These are phyloP conservation scores for Xylaria venustula DNA, from an alignment of 495 filamentous ascomycete species.

Conservation along the genomic window DNA sequence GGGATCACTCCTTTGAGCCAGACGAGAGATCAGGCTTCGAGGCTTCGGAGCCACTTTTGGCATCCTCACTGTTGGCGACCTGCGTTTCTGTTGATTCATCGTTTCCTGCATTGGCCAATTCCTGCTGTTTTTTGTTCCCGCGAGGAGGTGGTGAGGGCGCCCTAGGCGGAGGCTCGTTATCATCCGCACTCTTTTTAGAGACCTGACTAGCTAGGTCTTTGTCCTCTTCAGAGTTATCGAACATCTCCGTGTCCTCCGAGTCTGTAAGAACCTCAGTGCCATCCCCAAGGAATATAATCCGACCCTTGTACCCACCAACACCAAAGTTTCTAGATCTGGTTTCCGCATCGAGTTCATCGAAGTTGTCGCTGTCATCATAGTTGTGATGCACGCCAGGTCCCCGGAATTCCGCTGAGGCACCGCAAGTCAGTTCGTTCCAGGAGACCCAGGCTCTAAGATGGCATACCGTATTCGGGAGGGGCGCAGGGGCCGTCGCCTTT, in stretches of 20 bases:
- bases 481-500: slow-evolving; percentile 98
- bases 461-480: slow-evolving; percentile 98
- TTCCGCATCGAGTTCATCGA: slow-evolving; percentile 82
- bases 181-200: slow-evolving; percentile 36
- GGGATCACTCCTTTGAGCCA: slow-evolving; percentile 24
- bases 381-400: slow-evolving; percentile 87
- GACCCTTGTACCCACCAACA: slow-evolving; percentile 64
- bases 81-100: slow-evolving; percentile 14
- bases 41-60: slow-evolving; percentile 21
- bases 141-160: slow-evolving; percentile 32
- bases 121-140: slow-evolving; percentile 23
- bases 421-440: slow-evolving; percentile 46
- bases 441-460: slow-evolving; percentile 44
- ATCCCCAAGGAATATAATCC: slow-evolving; percentile 92
- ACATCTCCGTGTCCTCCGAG: slow-evolving; percentile 86
- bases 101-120: slow-evolving; percentile 15
- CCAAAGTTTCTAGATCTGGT: slow-evolving; percentile 48
- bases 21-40: slow-evolving; percentile 22
- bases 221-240: slow-evolving; percentile 84
- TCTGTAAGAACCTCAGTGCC: slow-evolving; percentile 86
- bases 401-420: slow-evolving; percentile 83
- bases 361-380: slow-evolving; percentile 89
- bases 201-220: slow-evolving; percentile 65
- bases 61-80: slow-evolving; percentile 7
- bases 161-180: slow-evolving; percentile 22